Evolutionary conservation across 2,329 filamentous ascomycete species (phyloP).

Genomic region (Leptographium radiaticola): DNA sequence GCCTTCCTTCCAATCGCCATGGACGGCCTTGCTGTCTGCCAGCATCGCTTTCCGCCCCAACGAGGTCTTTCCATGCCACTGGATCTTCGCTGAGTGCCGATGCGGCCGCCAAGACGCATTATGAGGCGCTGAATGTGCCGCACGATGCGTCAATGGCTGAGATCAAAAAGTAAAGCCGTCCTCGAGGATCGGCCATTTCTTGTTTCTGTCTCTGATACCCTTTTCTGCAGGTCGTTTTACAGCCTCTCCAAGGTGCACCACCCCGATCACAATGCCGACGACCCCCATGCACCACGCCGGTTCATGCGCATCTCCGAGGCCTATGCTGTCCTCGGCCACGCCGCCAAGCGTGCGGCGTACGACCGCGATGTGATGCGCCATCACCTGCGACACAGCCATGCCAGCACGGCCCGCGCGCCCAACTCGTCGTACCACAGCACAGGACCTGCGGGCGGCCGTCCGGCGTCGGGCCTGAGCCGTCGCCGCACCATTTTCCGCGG

Average conservation of each 20-base stretch:
- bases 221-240: conserved; percentile 58
- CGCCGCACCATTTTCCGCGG: conserved; percentile 66
- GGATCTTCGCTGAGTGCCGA: conserved; percentile 13
- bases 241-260: conserved; percentile 82
- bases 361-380: conserved; percentile 53
- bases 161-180: conserved; percentile 60
- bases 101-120: conserved; percentile 49
- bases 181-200: background rate
- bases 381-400: conserved; percentile 17
- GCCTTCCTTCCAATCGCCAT: conserved; percentile 2
- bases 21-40: background rate
- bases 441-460: conserved; percentile 57
- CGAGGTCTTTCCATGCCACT: conserved; percentile 15
- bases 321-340: conserved; percentile 62
- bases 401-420: conserved; percentile 10
- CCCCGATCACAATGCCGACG: conserved; percentile 74
- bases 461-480: conserved; percentile 68
- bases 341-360: conserved; percentile 65
- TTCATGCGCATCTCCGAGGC: conserved; percentile 80
- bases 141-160: conserved; percentile 57
- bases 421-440: conserved; percentile 42
- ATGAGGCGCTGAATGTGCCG: conserved; percentile 66
- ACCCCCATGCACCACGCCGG: conserved; percentile 57
- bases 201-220: background rate
- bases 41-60: background rate